These are phyloP conservation scores for Rauvolfia tetraphylla DNA, from an alignment of 257 asterid species.

Conservation along the genomic window DNA sequence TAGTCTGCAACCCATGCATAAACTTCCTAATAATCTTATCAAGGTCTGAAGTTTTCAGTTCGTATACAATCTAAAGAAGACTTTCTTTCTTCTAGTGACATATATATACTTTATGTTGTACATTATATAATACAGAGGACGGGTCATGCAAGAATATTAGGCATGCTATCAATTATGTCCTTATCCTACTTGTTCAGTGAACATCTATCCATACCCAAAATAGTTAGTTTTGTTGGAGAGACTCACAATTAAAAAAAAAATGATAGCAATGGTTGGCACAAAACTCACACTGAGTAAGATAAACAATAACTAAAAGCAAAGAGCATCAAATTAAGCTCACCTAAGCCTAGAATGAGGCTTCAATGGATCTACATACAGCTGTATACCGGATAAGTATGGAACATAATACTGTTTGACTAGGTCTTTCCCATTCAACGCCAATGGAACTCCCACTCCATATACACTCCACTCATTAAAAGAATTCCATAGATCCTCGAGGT, in stretches of 20 bases:
- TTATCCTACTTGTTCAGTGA: background rate
- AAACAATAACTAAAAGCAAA: background rate
- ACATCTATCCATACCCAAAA: background rate
- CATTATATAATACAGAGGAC: too few relatives aligned
- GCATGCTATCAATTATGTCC: background rate
- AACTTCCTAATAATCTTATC: too few relatives aligned
- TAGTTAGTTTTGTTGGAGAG: too few relatives aligned
- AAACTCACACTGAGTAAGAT: background rate
- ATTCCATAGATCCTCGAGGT: slow-evolving; percentile 67
- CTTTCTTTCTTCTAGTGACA: too few relatives aligned
- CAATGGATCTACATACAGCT: slow-evolving; percentile 54
- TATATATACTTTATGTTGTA: background rate
- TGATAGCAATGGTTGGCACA: background rate
- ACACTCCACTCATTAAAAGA: slow-evolving; percentile 55
- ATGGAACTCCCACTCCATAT: slow-evolving; percentile 68
- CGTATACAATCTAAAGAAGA: too few relatives aligned
- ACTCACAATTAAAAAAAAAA: background rate
- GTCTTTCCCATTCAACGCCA: slow-evolving; percentile 46
- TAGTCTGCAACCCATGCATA: too few relatives aligned
- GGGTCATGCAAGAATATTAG: too few relatives aligned
- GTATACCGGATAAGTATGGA: slow-evolving; percentile 79
- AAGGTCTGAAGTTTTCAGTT: background rate
- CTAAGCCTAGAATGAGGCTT: slow-evolving; percentile 34
- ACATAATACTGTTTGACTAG: slow-evolving; percentile 58
- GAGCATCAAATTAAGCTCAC: slow-evolving; percentile 33